Percentiles rank a stretch among this genome's conserved stretches.
Evolutionary conservation across 352 stramenopile genomes (phyloP).

Genomic region (Blastocystis sp.): DNA sequence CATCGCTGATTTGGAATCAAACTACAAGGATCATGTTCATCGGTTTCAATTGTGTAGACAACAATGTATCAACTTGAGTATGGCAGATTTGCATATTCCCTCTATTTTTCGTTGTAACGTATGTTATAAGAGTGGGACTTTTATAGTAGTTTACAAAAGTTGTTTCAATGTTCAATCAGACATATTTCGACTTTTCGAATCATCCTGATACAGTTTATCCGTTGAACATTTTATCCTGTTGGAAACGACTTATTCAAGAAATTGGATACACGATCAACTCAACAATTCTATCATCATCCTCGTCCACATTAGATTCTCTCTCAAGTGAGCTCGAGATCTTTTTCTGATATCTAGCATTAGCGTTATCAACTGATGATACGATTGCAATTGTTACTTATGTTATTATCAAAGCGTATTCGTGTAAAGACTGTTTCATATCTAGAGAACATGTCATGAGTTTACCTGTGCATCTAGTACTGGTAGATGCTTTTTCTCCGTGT

Average conservation of each 20-base stretch:
- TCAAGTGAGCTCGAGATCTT: neutral
- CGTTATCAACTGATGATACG: slow-evolving; percentile 36
- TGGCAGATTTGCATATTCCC: slow-evolving; percentile 3
- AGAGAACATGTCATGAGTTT: neutral
- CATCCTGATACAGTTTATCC: slow-evolving; percentile 8
- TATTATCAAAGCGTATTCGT: neutral
- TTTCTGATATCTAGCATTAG: neutral
- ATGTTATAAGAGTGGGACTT: neutral
- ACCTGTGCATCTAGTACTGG: neutral
- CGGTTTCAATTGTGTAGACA: neutral
- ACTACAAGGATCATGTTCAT: neutral
- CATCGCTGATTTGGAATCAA: neutral
- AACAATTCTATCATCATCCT: neutral
- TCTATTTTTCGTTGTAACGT: slow-evolving; percentile 39
- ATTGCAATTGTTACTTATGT: slow-evolving; percentile 32
- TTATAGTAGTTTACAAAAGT: neutral
- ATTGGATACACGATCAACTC: slow-evolving; percentile 27
- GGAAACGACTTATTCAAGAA: slow-evolving; percentile 13
- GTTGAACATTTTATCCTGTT: neutral
- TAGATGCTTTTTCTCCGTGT: slow-evolving; percentile 3
- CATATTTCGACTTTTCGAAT: neutral
- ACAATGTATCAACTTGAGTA: neutral
- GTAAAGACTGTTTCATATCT: neutral
- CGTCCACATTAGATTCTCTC: neutral
- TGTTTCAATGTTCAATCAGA: neutral